phyloP scores from a whole-genome alignment of 2,329 filamentous ascomycete genomes.

The Colletotrichum liaoningense region DNA sequence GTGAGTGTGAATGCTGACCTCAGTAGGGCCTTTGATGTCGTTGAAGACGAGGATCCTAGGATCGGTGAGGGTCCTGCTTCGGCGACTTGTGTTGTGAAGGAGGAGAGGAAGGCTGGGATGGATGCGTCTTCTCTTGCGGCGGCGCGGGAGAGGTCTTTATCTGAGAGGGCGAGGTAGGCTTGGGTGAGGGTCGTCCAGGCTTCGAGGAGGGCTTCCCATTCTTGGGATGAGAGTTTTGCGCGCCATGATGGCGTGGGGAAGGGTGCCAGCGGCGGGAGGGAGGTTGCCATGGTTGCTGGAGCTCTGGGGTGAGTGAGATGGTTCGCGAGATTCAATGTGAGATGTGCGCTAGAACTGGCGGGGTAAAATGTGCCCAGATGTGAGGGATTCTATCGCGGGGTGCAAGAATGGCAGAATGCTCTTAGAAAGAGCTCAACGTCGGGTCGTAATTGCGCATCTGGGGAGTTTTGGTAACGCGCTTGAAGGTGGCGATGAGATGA shows the following conservation, averaged over 20 bases:
- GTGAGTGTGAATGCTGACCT: constrained; percentile 74
- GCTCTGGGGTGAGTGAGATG: background rate
- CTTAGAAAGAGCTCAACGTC: background rate
- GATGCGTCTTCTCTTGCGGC: constrained; percentile 69
- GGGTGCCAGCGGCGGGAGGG: constrained; percentile 78
- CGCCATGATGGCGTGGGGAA: constrained; percentile 79
- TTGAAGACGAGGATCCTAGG: constrained; percentile 48
- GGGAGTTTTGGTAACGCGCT: background rate
- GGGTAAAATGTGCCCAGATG: background rate
- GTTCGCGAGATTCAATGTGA: background rate
- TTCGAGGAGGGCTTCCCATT: constrained; percentile 83
- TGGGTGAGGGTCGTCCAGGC: constrained; percentile 79
- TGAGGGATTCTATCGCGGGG: background rate
- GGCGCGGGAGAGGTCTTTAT: constrained; percentile 63
- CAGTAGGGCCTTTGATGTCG: constrained; percentile 59
- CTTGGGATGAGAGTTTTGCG: constrained; percentile 71
- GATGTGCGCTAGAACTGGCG: background rate
- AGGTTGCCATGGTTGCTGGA: constrained; percentile 48
- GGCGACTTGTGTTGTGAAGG: constrained; percentile 71
- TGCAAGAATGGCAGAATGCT: background rate
- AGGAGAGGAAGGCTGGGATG: constrained; percentile 69
- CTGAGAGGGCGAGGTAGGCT: constrained; percentile 70
- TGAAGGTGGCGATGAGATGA: background rate
- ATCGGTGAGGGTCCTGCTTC: constrained; percentile 45
- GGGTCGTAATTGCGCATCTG: background rate